Base-by-base conservation (phyloP, 2,329 filamentous ascomycete species). In the Alternaria atra region DNA sequence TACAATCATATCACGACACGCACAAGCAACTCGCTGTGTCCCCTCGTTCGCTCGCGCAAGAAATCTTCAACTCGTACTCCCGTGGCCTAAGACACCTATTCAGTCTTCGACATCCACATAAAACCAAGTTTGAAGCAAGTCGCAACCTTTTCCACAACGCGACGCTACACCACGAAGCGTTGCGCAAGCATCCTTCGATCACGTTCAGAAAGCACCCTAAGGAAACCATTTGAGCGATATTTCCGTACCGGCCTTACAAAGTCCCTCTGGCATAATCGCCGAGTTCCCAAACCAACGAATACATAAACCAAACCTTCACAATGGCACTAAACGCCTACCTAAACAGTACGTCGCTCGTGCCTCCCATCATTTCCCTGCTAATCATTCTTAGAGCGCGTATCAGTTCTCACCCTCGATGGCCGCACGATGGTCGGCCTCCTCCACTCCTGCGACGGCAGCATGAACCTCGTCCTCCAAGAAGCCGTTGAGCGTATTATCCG, bases 401-500 rank as follows among this genome's bases (percentile, higher is more conserved):
- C 94, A 60, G 90, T 98, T 74, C 87, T 98, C 66, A 98, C 95
- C 29, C 91, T 92, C 70, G 95, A 98, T 80, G 95, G 94, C 52
- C 90, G 94, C 72, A 97, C 92, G 47, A 79, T 84, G 61, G 78
- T 80, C 68, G 95, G 95, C 61, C 94, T 86, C 2, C 88, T 99
- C 55, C 84, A 94, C 50, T 92, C 91, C 44, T 93, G 91, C 76
- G 95, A 99, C 79, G 90, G 97, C 80, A 89, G 91, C 73, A 98
- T 95, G 68, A 99, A 99, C 80, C 83, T 99, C 64, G 93, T 98
- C 27, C 86, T 99, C 12, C 87, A 89, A 68, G 85, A 92, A 66
- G 92, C 94, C 4, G 84, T 93, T 63, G 95, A 99, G 80, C 91
- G 95, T 68, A 91, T 97, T 64, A 97, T 99, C 72, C 91, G 92